Evolutionary conservation across 345 rosid species (phyloP).

Genomic region (Bruguiera sexangula): DNA sequence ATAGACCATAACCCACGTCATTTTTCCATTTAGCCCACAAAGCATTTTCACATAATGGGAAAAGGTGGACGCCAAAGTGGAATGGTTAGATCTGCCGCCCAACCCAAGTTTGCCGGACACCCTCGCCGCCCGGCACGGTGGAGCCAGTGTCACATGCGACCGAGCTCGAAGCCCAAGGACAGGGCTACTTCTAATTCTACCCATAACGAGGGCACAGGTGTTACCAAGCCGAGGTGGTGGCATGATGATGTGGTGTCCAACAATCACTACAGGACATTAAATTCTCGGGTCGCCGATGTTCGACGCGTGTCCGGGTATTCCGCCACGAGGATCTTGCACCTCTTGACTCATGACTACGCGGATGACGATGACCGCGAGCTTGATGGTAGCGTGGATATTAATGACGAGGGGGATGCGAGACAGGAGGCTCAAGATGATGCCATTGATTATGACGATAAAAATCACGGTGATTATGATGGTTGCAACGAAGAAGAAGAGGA

Average conservation of each 20-base stretch:
- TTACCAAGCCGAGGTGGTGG: conserved; percentile 43
- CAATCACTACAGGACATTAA: conserved; percentile 14
- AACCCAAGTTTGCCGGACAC: conserved; percentile 67
- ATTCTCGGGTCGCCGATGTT: conserved; percentile 36
- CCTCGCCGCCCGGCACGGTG: conserved; percentile 41
- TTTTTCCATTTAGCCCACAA: no score
- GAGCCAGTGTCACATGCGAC: conserved; percentile 40
- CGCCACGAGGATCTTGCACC: conserved; percentile 48
- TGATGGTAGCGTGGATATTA: conserved; percentile 16
- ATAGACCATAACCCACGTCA: no score
- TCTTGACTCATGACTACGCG: conserved; percentile 23
- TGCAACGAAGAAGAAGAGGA: background rate
- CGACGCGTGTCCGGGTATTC: conserved; percentile 38
- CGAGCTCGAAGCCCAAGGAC: conserved; percentile 45
- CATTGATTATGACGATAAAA: background rate
- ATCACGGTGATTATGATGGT: background rate
- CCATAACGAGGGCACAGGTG: conserved; percentile 28
- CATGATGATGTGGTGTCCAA: conserved; percentile 28
- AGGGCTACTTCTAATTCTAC: conserved; percentile 23
- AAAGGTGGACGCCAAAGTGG: conserved; percentile 71
- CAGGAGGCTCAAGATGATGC: background rate
- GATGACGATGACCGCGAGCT: conserved; percentile 3
- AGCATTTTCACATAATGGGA: conserved; percentile 39
- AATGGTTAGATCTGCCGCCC: conserved; percentile 46
- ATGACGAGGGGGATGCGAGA: background rate